A percentile compares a stretch with the other conserved stretches of the same genome.
Evolutionary conservation across 495 filamentous ascomycete genomes (phyloP).

Genomic region (Aspergillus heteromorphus): DNA sequence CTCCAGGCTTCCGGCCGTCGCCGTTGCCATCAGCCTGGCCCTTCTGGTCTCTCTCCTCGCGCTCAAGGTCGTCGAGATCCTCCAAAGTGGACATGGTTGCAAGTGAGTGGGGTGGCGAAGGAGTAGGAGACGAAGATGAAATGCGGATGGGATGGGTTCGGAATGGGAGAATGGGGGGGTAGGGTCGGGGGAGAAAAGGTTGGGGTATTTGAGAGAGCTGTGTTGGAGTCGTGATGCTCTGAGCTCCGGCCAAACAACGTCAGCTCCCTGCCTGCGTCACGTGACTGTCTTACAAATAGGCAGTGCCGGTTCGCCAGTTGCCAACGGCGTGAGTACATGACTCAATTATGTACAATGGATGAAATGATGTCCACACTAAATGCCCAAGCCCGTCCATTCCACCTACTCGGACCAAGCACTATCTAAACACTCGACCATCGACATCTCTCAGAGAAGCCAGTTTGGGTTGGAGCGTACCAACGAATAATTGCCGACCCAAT

Average conservation of each 20-base stretch:
- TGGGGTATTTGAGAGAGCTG: slow-evolving; percentile 22
- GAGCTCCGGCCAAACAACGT: slow-evolving; percentile 42
- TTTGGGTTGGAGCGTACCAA: not conserved
- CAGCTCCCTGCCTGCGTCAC: slow-evolving; percentile 34
- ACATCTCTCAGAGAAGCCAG: too few relatives aligned
- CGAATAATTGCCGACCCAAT: slow-evolving; percentile 26
- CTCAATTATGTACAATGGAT: too few relatives aligned
- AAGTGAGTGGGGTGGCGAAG: not conserved
- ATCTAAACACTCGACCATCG: too few relatives aligned
- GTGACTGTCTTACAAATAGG: slow-evolving; percentile 29
- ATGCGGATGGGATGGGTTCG: not conserved
- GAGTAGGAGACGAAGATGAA: not conserved
- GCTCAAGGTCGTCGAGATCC: slow-evolving; percentile 75
- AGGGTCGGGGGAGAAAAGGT: slow-evolving; percentile 1
- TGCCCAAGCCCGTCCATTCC: too few relatives aligned
- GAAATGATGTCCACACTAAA: too few relatives aligned
- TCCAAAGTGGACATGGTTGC: slow-evolving; percentile 75
- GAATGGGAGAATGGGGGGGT: slow-evolving; percentile 1
- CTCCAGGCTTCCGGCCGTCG: slow-evolving; percentile 51
- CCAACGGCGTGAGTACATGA: too few relatives aligned
- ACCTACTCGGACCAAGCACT: too few relatives aligned
- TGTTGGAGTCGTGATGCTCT: slow-evolving; percentile 27
- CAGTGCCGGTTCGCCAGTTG: too few relatives aligned
- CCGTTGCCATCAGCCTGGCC: slow-evolving; percentile 47
- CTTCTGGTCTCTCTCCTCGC: slow-evolving; percentile 72